These are phyloP conservation scores for Fusarium caatingaense DNA, from an alignment of 2,329 filamentous ascomycete genomes.

Conservation along the genomic window DNA sequence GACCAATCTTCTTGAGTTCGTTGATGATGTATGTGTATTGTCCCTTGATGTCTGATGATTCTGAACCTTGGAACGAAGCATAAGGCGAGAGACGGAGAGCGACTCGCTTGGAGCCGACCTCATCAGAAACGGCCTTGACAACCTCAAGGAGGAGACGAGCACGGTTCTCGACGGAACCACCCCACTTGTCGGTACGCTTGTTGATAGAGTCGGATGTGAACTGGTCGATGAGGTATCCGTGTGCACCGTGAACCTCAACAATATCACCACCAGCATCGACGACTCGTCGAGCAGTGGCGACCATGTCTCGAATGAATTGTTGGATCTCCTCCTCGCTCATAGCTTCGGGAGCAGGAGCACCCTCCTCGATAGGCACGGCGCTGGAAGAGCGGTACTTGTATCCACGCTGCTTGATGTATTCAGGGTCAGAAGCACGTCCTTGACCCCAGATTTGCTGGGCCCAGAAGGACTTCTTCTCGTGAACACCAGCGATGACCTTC, in stretches of 20 bases:
- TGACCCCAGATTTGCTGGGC: constrained; percentile 46
- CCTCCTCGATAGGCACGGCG: constrained; percentile 14
- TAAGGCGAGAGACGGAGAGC: constrained; percentile 55
- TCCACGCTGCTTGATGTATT: constrained; percentile 40
- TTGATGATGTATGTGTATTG: constrained; percentile 44
- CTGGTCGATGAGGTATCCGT: constrained; percentile 68
- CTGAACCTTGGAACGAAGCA: constrained; percentile 42
- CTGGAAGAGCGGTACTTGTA: constrained; percentile 47
- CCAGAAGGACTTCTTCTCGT: constrained; percentile 46
- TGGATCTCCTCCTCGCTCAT: constrained; percentile 26
- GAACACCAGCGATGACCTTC: constrained; percentile 45
- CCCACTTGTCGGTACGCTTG: constrained; percentile 63
- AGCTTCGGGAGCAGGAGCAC: constrained; percentile 1
- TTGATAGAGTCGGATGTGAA: constrained; percentile 59
- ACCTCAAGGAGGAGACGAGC: constrained; percentile 61
- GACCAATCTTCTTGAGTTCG: constrained; percentile 46
- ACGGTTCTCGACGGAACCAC: constrained; percentile 65
- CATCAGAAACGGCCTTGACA: constrained; percentile 51
- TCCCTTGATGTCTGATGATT: constrained; percentile 34
- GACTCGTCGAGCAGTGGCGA: constrained; percentile 15
- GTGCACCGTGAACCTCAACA: constrained; percentile 49
- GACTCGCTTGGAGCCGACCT: constrained; percentile 52
- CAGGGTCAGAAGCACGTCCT: constrained; percentile 38
- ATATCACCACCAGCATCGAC: constrained; percentile 22
- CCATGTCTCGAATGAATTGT: constrained; percentile 20